A percentile compares a stretch with the other conserved stretches of the same genome.
Conservation (phyloP, 768 basidiomycete genomes). For the Auricularia heimuer region DNA sequence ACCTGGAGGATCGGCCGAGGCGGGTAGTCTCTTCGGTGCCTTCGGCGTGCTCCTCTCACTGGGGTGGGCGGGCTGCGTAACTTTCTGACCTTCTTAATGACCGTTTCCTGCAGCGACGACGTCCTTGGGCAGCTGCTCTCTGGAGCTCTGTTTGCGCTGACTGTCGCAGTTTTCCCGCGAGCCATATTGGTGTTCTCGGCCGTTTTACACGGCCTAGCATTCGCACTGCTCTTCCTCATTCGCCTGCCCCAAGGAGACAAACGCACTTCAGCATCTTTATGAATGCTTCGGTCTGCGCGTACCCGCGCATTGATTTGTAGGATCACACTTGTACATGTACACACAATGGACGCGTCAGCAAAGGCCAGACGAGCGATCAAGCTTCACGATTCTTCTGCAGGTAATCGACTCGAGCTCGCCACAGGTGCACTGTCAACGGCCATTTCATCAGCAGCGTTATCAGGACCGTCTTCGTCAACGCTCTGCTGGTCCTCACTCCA, state of each 20-base stretch:
- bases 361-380: too few relatives aligned
- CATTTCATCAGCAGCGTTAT: too few relatives aligned
- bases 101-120: neutral
- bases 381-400: too few relatives aligned
- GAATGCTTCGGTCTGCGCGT: too few relatives aligned
- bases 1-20: neutral
- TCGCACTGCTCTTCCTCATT: neutral
- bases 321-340: too few relatives aligned
- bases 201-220: neutral
- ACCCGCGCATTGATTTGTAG: too few relatives aligned
- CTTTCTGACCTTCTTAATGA: neutral
- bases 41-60: neutral
- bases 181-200: neutral
- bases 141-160: neutral
- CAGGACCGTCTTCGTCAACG: too few relatives aligned
- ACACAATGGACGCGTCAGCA: too few relatives aligned
- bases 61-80: neutral
- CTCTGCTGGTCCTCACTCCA: too few relatives aligned
- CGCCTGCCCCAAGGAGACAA: constrained; percentile 9
- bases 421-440: too few relatives aligned
- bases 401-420: too few relatives aligned
- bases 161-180: neutral
- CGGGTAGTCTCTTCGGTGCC: neutral
- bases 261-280: too few relatives aligned
- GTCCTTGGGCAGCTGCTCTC: neutral